Evolutionary conservation across 176 grass and related monocot genomes (phyloP).

Genomic region (Cymbopogon citratus): DNA sequence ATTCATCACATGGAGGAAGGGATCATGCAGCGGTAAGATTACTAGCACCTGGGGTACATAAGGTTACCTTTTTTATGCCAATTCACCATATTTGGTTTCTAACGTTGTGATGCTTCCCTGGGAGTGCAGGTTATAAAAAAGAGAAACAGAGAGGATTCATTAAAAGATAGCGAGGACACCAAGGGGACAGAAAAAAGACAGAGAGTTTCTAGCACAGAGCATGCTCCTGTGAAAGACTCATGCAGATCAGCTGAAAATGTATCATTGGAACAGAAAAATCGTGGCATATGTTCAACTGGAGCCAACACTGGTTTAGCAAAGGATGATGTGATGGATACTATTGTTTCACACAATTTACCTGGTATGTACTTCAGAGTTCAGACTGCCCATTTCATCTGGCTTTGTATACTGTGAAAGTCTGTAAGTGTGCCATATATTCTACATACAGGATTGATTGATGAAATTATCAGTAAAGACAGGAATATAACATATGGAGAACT

Average conservation of each 20-base stretch:
- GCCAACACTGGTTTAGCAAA: constrained; percentile 29
- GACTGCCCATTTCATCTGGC: neutral
- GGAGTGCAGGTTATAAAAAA: constrained; percentile 73
- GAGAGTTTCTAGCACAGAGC: constrained; percentile 36
- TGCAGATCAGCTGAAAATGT: constrained; percentile 46
- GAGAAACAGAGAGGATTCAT: constrained; percentile 65
- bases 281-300: constrained; percentile 45
- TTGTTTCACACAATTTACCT: constrained; percentile 48
- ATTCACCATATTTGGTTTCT: constrained; percentile 8
- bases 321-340: constrained; percentile 28
- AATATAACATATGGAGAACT: constrained; percentile 75
- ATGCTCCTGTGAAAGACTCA: constrained; percentile 43
- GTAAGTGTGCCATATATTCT: constrained; percentile 3
- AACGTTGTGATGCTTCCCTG: constrained; percentile 26
- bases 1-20: constrained; percentile 66
- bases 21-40: constrained; percentile 59
- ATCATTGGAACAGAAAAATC: constrained; percentile 43
- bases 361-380: constrained; percentile 42
- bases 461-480: constrained; percentile 55
- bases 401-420: constrained; percentile 11
- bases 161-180: constrained; percentile 57
- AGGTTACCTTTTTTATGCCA: constrained; percentile 19
- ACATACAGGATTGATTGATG: constrained; percentile 80
- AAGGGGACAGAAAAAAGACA: constrained; percentile 46
- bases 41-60: constrained; percentile 1